These are phyloP conservation scores for Penium margaritaceum DNA, from an alignment of 139 green algal genomes.

Conservation along the genomic window DNA sequence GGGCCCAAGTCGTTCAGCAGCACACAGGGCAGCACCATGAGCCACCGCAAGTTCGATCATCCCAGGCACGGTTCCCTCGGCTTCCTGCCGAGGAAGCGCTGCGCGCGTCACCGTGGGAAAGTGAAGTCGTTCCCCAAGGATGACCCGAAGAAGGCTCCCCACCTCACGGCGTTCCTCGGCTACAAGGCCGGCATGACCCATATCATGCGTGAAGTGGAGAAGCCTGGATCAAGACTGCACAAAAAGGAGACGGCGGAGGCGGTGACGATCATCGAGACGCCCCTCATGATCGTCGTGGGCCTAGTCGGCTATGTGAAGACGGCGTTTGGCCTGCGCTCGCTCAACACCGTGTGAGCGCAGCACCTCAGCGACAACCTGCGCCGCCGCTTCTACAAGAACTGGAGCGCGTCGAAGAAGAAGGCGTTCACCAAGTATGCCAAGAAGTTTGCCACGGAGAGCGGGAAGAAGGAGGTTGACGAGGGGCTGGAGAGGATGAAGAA, in stretches of 20 bases:
- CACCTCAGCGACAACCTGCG: slow-evolving; percentile 89
- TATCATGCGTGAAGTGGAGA: no score
- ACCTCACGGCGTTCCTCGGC: no score
- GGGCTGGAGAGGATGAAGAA: slow-evolving; percentile 91
- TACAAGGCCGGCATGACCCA: no score
- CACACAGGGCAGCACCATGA: no score
- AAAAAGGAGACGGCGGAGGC: slow-evolving; percentile 98
- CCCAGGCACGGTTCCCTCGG: no score
- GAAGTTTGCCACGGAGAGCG: slow-evolving; percentile 80
- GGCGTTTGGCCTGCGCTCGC: slow-evolving; percentile 73
- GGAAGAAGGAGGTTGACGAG: slow-evolving; percentile 76
- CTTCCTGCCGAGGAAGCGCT: no score
- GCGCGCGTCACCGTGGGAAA: no score
- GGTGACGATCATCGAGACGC: slow-evolving; percentile 95
- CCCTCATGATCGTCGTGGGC: slow-evolving; percentile 94
- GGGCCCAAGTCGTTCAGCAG: no score
- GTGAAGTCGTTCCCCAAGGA: no score
- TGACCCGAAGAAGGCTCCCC: no score
- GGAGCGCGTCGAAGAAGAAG: slow-evolving; percentile 98
- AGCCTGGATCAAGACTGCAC: slow-evolving; percentile 94
- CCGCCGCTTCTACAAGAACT: slow-evolving; percentile 96
- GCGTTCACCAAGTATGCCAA: slow-evolving; percentile 96
- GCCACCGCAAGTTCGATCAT: no score
- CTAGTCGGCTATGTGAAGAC: slow-evolving; percentile 95
- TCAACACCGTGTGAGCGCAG: slow-evolving; percentile 93